Evolutionary conservation across 2,329 filamentous ascomycete species (phyloP), one percentile per base, ranked within the genome.

Genomic region (Ampelomyces quisqualis): DNA sequence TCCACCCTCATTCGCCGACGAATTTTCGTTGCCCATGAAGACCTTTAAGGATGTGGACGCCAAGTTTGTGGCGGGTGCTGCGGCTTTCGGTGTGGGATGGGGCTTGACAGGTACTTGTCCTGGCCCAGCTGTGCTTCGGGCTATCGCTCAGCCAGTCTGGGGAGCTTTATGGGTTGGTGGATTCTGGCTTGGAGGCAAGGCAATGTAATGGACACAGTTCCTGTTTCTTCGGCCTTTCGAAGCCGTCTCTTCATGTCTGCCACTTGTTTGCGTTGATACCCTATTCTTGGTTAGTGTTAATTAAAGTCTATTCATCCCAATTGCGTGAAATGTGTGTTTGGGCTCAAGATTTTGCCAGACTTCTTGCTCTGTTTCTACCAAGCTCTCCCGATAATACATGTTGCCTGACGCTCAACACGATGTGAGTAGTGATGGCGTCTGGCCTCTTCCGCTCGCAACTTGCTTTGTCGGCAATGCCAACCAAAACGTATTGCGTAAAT

Each of bases 41-140:
- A 74, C 69, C 0, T 55, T 74, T 10, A 65, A 65, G 13, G 74
- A 77, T 48, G 72, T 75, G 9, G 72, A 78, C 51, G 70, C 64
- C 63, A 70, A 64, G 26, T 76, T 79, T 50, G 49, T 78, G 9
- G 53, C 64, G 2, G 77, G 77, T 2, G 70, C 74, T 3, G 64
- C 61, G 14, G 63, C 66, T 1, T 79, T 78, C 57, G 77, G 77
- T 0, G 36, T 77, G 18, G 74, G 71, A 0, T 79, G 76, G 76
- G 77, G 77, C 0, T 48, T 77, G 44, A 65, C 61, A 9, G 77
- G 77, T 1, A 70, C 74, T 2, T 79, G 77, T 56, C 77, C 77
- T 8, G 77, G 77, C 0, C 75, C 77, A 7, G 75, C 73, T 0
- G 58, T 77, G 11, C 43, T 78, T 51, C 70, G 74, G 30, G 57